Base-by-base conservation (phyloP, 768 basidiomycete species). In the Chalciporus pseudorubinellus region DNA sequence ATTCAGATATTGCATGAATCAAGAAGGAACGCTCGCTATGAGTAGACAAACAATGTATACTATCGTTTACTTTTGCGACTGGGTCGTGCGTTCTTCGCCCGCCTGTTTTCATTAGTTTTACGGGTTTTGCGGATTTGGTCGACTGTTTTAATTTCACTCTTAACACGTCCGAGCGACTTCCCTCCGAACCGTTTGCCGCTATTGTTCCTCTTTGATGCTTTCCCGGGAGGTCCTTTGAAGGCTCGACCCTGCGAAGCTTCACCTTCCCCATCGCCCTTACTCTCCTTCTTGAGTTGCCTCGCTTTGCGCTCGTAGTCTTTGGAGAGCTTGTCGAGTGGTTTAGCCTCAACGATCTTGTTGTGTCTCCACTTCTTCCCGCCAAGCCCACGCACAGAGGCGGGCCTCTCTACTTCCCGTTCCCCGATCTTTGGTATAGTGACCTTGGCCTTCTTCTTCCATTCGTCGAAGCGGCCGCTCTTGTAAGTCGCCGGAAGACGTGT, bases 401-500 rank as follows among this genome's bases (percentile, higher is more conserved):
- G 62, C 9, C 56, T 56, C 26, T 76, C 76, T 42, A 76, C 73
- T 68, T 95, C 94, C 3, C 72, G 76, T 65, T 97, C 94, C 18
- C 95, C 95, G n/a, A 88, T 76, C 52, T 80, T 80, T 0, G 94
- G 94, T 31, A 98, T 67, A 53, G 72, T 77, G n/a, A 82, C 72
- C 34, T 81, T 84, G 45, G 77, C 83, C 70, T 89, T 91, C 53
- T 80, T 76, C 68, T 87, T 89, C 97, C 97, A 99, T 66, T 95
- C 93, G 50, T 95, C 91, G 68, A 92, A 99, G 14, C 92, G 83
- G 11, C 97, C 97, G 59, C 89, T 92, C 46, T 89, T 85, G 71
- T 93, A 99, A 10, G 86, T 86, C 3, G 93, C 93, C 4, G 97
- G 95, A 18, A 99, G 77, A 43, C 87, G 84, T 14, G 87, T 83